A percentile compares a stretch with the other conserved stretches of the same genome.
Conservation (phyloP, 345 rosid species). For the Eucalyptus sp. region DNA sequence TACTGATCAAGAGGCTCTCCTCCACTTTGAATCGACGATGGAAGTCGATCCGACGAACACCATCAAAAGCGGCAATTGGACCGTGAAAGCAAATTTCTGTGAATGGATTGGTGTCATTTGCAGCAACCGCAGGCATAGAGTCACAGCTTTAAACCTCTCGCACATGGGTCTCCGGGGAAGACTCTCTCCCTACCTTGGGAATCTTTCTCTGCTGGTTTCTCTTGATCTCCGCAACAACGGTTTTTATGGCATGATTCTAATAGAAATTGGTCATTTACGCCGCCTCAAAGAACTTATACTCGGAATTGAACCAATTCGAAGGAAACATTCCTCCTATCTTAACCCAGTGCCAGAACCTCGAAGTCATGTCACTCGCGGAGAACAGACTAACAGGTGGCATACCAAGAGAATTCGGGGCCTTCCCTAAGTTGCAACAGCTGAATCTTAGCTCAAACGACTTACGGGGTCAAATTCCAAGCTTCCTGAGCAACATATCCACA, state of each 20-base stretch:
- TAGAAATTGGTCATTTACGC: background rate
- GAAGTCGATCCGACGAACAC: background rate
- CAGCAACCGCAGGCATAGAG: background rate
- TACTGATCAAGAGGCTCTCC: background rate
- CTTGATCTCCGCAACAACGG: background rate
- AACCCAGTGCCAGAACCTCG: background rate
- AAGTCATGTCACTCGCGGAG: rapidly evolving
- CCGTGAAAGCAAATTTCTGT: background rate
- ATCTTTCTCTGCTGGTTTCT: background rate
- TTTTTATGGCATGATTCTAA: background rate
- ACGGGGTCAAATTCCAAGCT: background rate
- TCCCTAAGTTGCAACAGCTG: background rate
- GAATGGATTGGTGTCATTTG: background rate
- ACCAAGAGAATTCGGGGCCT: background rate
- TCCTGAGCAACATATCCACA: background rate
- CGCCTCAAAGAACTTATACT: background rate
- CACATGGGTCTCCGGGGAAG: background rate
- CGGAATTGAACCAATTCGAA: background rate
- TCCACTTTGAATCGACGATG: background rate
- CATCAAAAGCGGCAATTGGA: background rate
- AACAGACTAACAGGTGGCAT: background rate
- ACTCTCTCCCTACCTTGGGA: background rate
- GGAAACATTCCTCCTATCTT: background rate
- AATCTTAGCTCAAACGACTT: background rate
- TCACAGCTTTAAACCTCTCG: background rate